phyloP scores from a whole-genome alignment of 805 yeast genomes.

The Suhomyces sp. region DNA sequence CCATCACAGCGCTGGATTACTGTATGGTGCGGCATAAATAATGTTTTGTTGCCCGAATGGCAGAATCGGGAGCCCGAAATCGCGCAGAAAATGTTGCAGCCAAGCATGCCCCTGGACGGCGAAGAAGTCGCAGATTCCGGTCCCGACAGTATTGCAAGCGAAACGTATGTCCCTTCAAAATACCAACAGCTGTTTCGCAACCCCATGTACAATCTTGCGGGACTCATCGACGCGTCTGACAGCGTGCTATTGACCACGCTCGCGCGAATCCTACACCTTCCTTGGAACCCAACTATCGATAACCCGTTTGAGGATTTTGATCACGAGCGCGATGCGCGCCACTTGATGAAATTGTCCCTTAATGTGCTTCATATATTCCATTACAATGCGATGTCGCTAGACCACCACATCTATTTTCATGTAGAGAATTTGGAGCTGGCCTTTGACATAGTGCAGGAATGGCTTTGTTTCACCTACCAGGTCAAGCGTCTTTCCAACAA shows the following conservation, averaged over 20 bases:
- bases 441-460: constrained; percentile 33
- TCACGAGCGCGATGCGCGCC: constrained; percentile 27
- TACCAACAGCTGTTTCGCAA: constrained; percentile 20
- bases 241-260: constrained; percentile 40
- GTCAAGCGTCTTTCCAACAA: constrained; percentile 32
- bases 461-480: constrained; percentile 38
- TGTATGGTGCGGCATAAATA: constrained; percentile 36
- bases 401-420: constrained; percentile 45
- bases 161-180: constrained; percentile 12
- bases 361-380: constrained; percentile 38
- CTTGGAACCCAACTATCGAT: constrained; percentile 41
- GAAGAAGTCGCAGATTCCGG: background rate
- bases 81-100: background rate
- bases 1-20: constrained; percentile 42
- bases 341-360: constrained; percentile 28
- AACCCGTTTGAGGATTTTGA: constrained; percentile 31
- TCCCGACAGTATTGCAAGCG: background rate
- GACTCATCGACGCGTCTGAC: constrained; percentile 38
- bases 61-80: constrained; percentile 5
- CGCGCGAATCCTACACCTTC: constrained; percentile 39
- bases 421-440: constrained; percentile 18
- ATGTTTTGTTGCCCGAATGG: constrained; percentile 10
- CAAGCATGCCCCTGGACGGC: constrained; percentile 3
- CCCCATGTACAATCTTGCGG: constrained; percentile 31
- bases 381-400: constrained; percentile 45